These are phyloP conservation scores for Lojkania enalia DNA, from an alignment of 2,329 filamentous ascomycete species.

Conservation along the genomic window DNA sequence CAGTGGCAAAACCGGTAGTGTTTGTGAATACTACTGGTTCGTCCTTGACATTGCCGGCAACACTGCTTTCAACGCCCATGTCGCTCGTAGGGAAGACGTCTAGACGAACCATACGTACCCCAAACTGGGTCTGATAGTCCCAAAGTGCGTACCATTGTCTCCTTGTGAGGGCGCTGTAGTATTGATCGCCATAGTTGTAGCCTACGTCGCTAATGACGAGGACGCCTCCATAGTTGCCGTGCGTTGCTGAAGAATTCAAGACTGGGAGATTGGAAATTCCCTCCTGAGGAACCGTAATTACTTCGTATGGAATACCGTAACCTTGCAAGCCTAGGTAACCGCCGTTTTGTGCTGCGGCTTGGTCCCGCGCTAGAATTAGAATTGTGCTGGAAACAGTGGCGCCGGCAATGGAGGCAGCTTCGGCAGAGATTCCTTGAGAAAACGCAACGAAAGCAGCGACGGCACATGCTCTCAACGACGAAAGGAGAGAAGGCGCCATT, in stretches of 20 bases:
- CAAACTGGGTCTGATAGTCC: slow-evolving; percentile 61
- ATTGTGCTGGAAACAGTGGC: slow-evolving; percentile 51
- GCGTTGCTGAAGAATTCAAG: slow-evolving; percentile 53
- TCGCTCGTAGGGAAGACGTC: slow-evolving; percentile 59
- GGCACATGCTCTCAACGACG: slow-evolving; percentile 28
- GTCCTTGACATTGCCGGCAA: slow-evolving; percentile 35
- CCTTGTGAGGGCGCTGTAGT: slow-evolving; percentile 57
- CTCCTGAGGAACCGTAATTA: slow-evolving; percentile 57
- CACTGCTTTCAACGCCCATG: slow-evolving; percentile 49
- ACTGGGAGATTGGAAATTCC: slow-evolving; percentile 55
- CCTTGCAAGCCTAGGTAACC: slow-evolving; percentile 60
- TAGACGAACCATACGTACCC: slow-evolving; percentile 63
- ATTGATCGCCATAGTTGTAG: slow-evolving; percentile 57
- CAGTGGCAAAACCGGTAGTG: slow-evolving; percentile 56
- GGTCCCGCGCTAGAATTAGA: slow-evolving; percentile 60
- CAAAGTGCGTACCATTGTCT: slow-evolving; percentile 61
- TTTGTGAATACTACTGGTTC: slow-evolving; percentile 57
- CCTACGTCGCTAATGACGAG: slow-evolving; percentile 58
- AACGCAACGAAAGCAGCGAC: slow-evolving; percentile 28
- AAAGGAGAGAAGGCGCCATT: slow-evolving; percentile 32
- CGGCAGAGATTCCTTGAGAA: slow-evolving; percentile 21
- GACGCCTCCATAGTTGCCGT: slow-evolving; percentile 64
- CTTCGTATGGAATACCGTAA: slow-evolving; percentile 64
- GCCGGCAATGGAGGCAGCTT: slow-evolving; percentile 19
- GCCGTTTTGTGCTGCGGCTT: slow-evolving; percentile 52